These are phyloP conservation scores for Yarrowia sp. DNA, from an alignment of 805 yeast genomes.

Conservation along the genomic window DNA sequence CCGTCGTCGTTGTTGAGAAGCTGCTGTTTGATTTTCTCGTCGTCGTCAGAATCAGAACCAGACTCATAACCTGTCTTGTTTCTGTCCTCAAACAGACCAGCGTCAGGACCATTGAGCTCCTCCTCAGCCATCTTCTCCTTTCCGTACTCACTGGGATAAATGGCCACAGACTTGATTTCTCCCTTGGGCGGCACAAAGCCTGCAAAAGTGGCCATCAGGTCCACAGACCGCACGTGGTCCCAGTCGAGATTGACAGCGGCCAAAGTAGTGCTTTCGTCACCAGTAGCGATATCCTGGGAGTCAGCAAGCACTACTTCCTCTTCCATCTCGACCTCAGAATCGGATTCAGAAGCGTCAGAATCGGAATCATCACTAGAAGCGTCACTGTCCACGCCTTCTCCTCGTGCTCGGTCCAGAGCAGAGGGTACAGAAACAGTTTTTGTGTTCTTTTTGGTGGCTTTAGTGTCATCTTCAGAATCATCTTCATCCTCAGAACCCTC, in stretches of 20 bases:
- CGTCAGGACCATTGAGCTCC: conserved; percentile 89
- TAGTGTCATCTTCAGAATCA: background rate
- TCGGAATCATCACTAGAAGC: conserved; percentile 27
- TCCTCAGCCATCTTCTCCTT: conserved; percentile 87
- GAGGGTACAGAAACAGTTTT: no score
- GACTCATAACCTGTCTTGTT: conserved; percentile 37
- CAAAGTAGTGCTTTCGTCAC: conserved; percentile 75
- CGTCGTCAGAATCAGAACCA: conserved; percentile 32
- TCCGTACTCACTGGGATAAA: conserved; percentile 90
- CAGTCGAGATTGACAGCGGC: conserved; percentile 97
- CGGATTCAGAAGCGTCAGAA: conserved; percentile 26
- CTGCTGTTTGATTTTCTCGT: conserved; percentile 62
- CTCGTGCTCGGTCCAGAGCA: conserved; percentile 39
- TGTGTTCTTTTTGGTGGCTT: conserved; percentile 28
- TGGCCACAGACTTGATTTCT: conserved; percentile 58
- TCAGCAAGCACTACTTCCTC: conserved; percentile 30
- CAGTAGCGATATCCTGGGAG: conserved; percentile 63
- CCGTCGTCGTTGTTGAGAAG: conserved; percentile 79
- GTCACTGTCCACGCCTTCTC: conserved; percentile 35
- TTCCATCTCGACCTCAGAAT: conserved; percentile 26
- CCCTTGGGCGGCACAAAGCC: conserved; percentile 74
- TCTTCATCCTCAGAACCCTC: conserved; percentile 29
- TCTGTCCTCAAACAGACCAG: conserved; percentile 62
- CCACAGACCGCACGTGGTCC: conserved; percentile 89
- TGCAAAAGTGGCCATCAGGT: conserved; percentile 81